Base-by-base conservation (phyloP, 2,329 filamentous ascomycete genomes). In the Emmonsiellopsis sp. region DNA sequence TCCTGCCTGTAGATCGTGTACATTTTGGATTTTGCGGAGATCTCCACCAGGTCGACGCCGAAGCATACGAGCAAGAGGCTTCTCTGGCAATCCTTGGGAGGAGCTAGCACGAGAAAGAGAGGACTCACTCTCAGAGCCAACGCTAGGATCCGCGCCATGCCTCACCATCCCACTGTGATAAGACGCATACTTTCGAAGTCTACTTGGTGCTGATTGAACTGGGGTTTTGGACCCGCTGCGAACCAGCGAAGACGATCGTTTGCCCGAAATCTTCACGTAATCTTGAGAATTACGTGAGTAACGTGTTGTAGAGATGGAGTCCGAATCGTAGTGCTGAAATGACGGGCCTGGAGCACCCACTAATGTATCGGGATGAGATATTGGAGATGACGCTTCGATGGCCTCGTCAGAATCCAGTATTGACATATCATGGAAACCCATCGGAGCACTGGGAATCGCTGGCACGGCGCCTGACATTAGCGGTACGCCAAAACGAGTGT, bases 11-110 rank as follows among this genome's bases (percentile, higher is more conserved):
- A 84, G 66, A 34, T 87, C 84, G 42, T 79, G 79, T 33, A 85
- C 80, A 55, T 84, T 85, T 14, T 77, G 78, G 39, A 81, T 85
- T 13, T 83, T 85, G 57, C 85, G 80, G 47, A 93, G 70, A 65
- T 92, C 83, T 36, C 88, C 87, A 47, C 87, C 88, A 6, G 87
- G 88, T 11, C 84, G 78, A 63, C 88, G 77, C 56, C 88, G 79
- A 56, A 93, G 76, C 42, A 85, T 76, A 44, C 84, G 80, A 6
- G 64, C 66, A 11, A 59, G 60, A 32, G 64, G 60, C 55, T 62
- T 63, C 42, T 62, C 56, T 43, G 52, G 14, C 39, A 55, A 54
- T 43, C 64, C 57, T 53, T 61, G 51, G 13, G 50, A 45, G 46
- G 53, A 21, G 54, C 58, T 54, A 9, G 48, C 31, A 17, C 42